A percentile compares a stretch with the other conserved stretches of the same genome.
Conservation (phyloP, 495 filamentous ascomycete species). For the Tricharina praecox region DNA sequence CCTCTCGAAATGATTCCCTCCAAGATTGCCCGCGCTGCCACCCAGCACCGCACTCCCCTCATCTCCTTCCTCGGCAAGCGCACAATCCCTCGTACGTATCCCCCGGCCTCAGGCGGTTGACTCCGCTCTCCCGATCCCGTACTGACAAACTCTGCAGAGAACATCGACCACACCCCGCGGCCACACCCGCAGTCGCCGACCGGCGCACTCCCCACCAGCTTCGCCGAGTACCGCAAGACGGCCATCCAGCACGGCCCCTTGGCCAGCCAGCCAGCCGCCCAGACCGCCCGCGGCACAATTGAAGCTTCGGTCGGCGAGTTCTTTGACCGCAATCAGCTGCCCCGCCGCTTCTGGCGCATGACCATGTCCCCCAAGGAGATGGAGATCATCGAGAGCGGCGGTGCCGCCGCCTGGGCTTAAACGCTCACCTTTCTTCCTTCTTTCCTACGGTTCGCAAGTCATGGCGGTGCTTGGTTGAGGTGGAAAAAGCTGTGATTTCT, state of each 20-base stretch:
- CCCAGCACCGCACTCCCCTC: slow-evolving; percentile 53
- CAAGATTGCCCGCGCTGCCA: slow-evolving; percentile 42
- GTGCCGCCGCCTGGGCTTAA: slow-evolving; percentile 36
- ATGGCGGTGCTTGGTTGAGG: neutral
- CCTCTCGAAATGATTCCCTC: slow-evolving; percentile 37
- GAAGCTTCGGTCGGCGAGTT: slow-evolving; percentile 52
- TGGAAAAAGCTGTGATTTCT: neutral
- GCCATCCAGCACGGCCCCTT: slow-evolving; percentile 91
- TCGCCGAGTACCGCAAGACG: slow-evolving; percentile 79
- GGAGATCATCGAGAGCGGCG: slow-evolving; percentile 83
- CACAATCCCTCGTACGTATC: slow-evolving; percentile 52
- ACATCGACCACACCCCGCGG: slow-evolving; percentile 54
- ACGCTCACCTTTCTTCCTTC: neutral
- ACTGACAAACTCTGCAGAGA: slow-evolving; percentile 41
- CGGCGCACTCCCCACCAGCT: slow-evolving; percentile 39
- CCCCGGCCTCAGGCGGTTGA: too few relatives aligned
- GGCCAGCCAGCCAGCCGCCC: slow-evolving; percentile 36
- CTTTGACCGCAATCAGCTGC: slow-evolving; percentile 82
- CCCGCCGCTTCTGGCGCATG: slow-evolving; percentile 58
- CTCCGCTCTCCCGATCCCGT: too few relatives aligned
- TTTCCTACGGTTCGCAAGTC: neutral
- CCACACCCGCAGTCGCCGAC: slow-evolving; percentile 35
- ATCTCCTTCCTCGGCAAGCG: slow-evolving; percentile 91
- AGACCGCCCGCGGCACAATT: slow-evolving; percentile 56
- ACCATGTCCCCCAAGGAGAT: slow-evolving; percentile 68